These are phyloP conservation scores for Thelonectria blattea DNA, from an alignment of 2,329 filamentous ascomycete species.

Conservation along the genomic window DNA sequence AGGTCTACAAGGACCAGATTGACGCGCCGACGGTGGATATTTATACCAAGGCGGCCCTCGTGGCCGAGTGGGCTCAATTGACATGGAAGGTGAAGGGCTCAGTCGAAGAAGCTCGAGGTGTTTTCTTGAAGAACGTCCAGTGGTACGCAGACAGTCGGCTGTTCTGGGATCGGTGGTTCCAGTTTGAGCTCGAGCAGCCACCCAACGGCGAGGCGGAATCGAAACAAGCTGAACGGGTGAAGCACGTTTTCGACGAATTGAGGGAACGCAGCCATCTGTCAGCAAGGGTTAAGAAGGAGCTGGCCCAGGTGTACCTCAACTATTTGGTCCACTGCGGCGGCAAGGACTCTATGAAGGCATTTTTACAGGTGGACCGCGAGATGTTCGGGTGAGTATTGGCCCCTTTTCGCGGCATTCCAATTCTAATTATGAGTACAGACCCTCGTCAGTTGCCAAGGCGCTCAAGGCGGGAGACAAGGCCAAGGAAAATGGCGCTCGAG, in stretches of 20 bases:
- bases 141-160: conserved; percentile 84
- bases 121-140: conserved; percentile 82
- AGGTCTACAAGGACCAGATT: conserved; percentile 81
- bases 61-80: conserved; percentile 86
- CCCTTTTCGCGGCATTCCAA: conserved; percentile 10
- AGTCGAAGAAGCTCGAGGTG: conserved; percentile 78
- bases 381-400: conserved; percentile 74
- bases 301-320: conserved; percentile 79
- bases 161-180: conserved; percentile 90
- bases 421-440: conserved; percentile 43
- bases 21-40: conserved; percentile 74
- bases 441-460: conserved; percentile 52
- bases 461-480: conserved; percentile 44
- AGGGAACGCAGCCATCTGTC: conserved; percentile 75
- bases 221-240: conserved; percentile 75
- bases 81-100: conserved; percentile 88
- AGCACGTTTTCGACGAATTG: conserved; percentile 79
- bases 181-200: conserved; percentile 87
- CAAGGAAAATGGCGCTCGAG: conserved; percentile 54
- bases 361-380: conserved; percentile 81
- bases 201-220: conserved; percentile 68
- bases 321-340: conserved; percentile 85
- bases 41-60: conserved; percentile 83
- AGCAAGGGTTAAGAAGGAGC: conserved; percentile 70
- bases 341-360: conserved; percentile 85